These are phyloP conservation scores for Gypsophila paniculata DNA, from an alignment of 179 eudicot species.

Conservation along the genomic window DNA sequence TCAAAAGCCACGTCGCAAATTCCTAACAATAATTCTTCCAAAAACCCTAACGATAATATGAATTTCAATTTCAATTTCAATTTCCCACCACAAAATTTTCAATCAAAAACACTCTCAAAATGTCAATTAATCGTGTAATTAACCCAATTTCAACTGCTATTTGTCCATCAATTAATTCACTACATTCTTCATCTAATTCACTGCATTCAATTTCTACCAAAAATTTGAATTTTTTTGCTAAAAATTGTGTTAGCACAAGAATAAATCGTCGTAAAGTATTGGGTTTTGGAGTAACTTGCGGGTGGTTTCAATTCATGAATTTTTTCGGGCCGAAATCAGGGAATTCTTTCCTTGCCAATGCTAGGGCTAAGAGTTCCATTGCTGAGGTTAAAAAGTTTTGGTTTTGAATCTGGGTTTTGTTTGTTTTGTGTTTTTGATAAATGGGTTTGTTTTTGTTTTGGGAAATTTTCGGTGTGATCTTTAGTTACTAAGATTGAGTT, in stretches of 20 bases:
- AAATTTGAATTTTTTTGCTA: slow-evolving; percentile 10
- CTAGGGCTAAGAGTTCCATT: slow-evolving; percentile 52
- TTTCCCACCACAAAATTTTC: too few relatives aligned
- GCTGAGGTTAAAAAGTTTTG: slow-evolving; percentile 46
- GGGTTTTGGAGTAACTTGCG: slow-evolving; percentile 52
- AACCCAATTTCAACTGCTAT: slow-evolving; percentile 29
- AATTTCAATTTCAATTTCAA: slow-evolving; percentile 1
- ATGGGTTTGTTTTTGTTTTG: slow-evolving; percentile 27
- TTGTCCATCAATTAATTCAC: slow-evolving; percentile 7
- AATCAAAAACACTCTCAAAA: background rate
- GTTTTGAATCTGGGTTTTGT: slow-evolving; percentile 22
- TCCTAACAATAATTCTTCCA: background rate
- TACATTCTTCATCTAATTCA: slow-evolving; percentile 14
- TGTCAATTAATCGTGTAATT: slow-evolving; percentile 29
- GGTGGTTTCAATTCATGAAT: slow-evolving; percentile 58
- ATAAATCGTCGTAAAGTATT: slow-evolving; percentile 50
- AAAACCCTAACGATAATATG: slow-evolving; percentile 5
- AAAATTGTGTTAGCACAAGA: slow-evolving; percentile 11
- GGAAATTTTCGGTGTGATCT: too few relatives aligned
- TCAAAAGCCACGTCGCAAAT: slow-evolving; percentile 23
- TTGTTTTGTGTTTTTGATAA: slow-evolving; percentile 5
- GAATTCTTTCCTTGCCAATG: slow-evolving; percentile 73
- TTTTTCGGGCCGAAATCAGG: slow-evolving; percentile 44
- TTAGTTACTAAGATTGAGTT: too few relatives aligned
- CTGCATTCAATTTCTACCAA: slow-evolving; percentile 15